Percentiles rank a stretch among this genome's conserved stretches.
phyloP scores from a whole-genome alignment of 1,284 basidiomycete genomes.

The Apiotrichum akiyoshidainum region DNA sequence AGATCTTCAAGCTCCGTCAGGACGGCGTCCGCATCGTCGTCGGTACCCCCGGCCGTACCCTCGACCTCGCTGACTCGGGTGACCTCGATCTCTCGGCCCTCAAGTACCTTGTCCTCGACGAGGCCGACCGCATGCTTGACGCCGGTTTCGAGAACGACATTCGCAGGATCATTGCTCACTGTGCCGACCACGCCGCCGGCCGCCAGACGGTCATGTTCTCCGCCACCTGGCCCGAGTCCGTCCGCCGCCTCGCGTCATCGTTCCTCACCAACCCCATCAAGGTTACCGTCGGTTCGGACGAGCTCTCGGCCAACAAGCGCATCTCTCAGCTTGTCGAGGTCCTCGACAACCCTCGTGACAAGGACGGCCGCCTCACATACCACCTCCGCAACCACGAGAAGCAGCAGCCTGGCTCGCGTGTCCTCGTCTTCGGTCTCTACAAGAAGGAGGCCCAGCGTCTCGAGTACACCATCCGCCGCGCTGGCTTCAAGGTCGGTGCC shows the following conservation, averaged over 20 bases:
- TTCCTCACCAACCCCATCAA: conserved; percentile 84
- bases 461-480: conserved; percentile 71
- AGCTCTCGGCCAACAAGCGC: conserved; percentile 87
- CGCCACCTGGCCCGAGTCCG: conserved; percentile 96
- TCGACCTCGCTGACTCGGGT: conserved; percentile 84
- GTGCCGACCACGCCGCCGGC: conserved; percentile 60
- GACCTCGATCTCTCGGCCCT: conserved; percentile 81
- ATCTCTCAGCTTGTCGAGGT: conserved; percentile 79
- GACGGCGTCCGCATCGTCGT: conserved; percentile 73
- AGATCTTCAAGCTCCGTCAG: conserved; percentile 63
- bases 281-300: conserved; percentile 93
- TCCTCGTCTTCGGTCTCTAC: conserved; percentile 94
- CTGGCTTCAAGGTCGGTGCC: conserved; percentile 80
- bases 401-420: conserved; percentile 55
- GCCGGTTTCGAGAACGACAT: conserved; percentile 99
- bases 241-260: conserved; percentile 85
- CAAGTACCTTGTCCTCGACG: conserved; percentile 88
- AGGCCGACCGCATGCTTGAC: conserved; percentile 98
- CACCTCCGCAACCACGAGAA: conserved; percentile 67
- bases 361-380: conserved; percentile 72
- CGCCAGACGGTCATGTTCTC: conserved; percentile 96
- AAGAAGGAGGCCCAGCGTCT: conserved; percentile 95
- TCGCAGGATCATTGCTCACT: conserved; percentile 78
- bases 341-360: conserved; percentile 77
- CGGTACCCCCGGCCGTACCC: conserved; percentile 88